These are phyloP conservation scores for Coffea eugenioides DNA, from an alignment of 257 asterid genomes.

Conservation along the genomic window DNA sequence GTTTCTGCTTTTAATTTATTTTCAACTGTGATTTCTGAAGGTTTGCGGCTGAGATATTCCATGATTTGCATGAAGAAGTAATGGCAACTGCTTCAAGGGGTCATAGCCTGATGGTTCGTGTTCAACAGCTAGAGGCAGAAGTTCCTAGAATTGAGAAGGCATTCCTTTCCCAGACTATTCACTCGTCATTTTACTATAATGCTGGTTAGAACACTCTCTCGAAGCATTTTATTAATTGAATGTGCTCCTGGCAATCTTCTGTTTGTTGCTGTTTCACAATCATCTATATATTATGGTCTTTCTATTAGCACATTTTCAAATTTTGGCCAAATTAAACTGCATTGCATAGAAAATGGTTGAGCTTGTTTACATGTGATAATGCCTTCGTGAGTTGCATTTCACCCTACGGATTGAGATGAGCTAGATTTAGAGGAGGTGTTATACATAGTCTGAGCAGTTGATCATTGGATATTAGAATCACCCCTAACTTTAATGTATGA, in stretches of 20 bases:
- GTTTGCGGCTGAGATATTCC: slow-evolving; percentile 96
- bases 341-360: not conserved
- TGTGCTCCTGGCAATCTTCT: not conserved
- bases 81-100: slow-evolving; percentile 94
- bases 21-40: slow-evolving; percentile 53
- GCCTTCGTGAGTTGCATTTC: not conserved
- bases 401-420: not conserved
- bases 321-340: not conserved
- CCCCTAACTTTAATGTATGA: not conserved
- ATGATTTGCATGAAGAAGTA: slow-evolving; percentile 85
- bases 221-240: not conserved
- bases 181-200: slow-evolving; percentile 66
- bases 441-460: not conserved
- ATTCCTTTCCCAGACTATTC: slow-evolving; percentile 82
- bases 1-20: slow-evolving; percentile 16
- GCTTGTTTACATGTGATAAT: not conserved
- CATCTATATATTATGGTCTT: not conserved
- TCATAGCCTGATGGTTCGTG: slow-evolving; percentile 68
- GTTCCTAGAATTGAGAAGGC: slow-evolving; percentile 79
- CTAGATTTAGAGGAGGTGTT: not conserved
- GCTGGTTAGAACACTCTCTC: slow-evolving; percentile 55
- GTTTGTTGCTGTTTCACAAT: not conserved
- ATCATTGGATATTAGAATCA: not conserved
- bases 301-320: not conserved
- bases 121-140: slow-evolving; percentile 88